Percentiles rank a stretch among this genome's conserved stretches.
These are phyloP conservation scores for Candida labiduridarum DNA, from an alignment of 1,139 yeast species.

Conservation along the genomic window DNA sequence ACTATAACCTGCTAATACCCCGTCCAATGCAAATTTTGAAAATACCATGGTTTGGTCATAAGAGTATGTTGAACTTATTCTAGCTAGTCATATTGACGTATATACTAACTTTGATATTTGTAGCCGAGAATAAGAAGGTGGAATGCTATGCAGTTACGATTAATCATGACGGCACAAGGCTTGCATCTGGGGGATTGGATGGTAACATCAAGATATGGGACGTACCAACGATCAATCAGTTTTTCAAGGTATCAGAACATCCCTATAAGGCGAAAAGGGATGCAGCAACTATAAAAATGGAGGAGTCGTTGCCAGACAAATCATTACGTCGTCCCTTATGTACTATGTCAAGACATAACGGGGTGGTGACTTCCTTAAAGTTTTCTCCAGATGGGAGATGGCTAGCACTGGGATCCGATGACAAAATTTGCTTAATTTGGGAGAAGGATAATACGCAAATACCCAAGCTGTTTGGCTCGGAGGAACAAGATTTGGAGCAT, in stretches of 20 bases:
- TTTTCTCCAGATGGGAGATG: conserved; percentile 92
- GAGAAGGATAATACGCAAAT: conserved; percentile 62
- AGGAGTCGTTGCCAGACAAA: conserved; percentile 29
- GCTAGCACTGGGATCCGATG: conserved; percentile 94
- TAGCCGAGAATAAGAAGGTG: conserved; percentile 76
- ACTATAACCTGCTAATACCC: not conserved
- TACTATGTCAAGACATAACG: conserved; percentile 84
- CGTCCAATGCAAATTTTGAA: conserved; percentile 68
- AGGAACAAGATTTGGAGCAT: conserved; percentile 73
- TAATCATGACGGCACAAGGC: conserved; percentile 76
- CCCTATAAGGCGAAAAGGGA: conserved; percentile 6
- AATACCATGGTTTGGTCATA: conserved; percentile 83
- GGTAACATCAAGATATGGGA: conserved; percentile 95
- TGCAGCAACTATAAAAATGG: conserved; percentile 2
- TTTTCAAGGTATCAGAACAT: conserved; percentile 16
- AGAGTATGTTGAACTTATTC: conserved; percentile 41
- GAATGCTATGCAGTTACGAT: conserved; percentile 86
- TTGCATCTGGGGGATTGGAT: conserved; percentile 95
- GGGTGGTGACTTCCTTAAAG: conserved; percentile 91
- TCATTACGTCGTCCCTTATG: conserved; percentile 61
- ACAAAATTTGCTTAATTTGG: conserved; percentile 89
- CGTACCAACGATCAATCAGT: conserved; percentile 40
- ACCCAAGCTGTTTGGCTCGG: conserved; percentile 49
- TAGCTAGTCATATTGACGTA: conserved; percentile 10
- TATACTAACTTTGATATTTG: conserved; percentile 3